Evolutionary conservation across 1,284 basidiomycete genomes (phyloP).

Genomic region (Xerocomus amazonicus): DNA sequence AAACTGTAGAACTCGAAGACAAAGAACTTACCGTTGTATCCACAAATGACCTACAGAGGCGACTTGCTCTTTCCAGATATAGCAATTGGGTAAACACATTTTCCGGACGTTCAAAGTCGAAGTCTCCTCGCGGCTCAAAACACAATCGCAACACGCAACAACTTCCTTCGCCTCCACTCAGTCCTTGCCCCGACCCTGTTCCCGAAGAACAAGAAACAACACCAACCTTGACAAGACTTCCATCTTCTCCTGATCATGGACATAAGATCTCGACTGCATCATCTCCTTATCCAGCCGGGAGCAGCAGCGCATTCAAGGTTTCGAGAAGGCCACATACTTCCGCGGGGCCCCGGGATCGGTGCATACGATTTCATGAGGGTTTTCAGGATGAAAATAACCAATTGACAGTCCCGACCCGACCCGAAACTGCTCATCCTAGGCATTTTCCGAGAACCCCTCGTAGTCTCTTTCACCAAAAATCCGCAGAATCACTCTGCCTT

Average conservation of each 20-base stretch:
- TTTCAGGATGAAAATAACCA: constrained; percentile 19
- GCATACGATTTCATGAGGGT: constrained; percentile 14
- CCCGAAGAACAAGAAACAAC: constrained; percentile 10
- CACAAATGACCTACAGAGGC: constrained; percentile 66
- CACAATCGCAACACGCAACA: constrained; percentile 37
- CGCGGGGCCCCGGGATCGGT: constrained; percentile 58
- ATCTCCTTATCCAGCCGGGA: constrained; percentile 27
- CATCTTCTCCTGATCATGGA: constrained; percentile 15
- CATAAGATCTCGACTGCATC: constrained; percentile 34
- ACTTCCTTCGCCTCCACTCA: constrained; percentile 34
- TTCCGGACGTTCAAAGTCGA: constrained; percentile 52
- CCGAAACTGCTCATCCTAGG: constrained; percentile 30
- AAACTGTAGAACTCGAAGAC: constrained; percentile 65
- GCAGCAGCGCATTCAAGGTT: constrained; percentile 17
- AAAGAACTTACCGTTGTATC: constrained; percentile 62
- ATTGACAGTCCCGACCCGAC: constrained; percentile 17
- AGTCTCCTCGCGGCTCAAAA: constrained; percentile 49
- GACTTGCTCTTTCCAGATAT: constrained; percentile 61
- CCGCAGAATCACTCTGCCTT: constrained; percentile 16
- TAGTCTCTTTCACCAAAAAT: constrained; percentile 24
- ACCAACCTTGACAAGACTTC: constrained; percentile 3
- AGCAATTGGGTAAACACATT: constrained; percentile 41
- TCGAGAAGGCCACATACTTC: constrained; percentile 56
- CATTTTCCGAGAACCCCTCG: constrained; percentile 16
- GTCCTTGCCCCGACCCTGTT: constrained; percentile 17